Evolutionary conservation across 139 green algal species (phyloP).

Genomic region (Penium margaritaceum): DNA sequence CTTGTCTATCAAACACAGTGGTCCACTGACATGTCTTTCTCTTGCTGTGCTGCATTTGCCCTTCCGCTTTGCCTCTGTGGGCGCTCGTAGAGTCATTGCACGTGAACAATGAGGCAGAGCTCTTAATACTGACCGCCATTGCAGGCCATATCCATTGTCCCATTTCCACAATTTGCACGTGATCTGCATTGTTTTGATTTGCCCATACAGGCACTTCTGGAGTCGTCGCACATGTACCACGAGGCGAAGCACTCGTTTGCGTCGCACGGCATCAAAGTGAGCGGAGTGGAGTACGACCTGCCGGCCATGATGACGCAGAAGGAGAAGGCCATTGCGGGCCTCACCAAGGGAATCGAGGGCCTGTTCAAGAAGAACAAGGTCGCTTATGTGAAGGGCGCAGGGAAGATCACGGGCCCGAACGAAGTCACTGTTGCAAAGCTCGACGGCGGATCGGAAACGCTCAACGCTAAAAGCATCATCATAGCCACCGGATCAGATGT

Average conservation of each 20-base stretch:
- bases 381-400: slow-evolving; percentile 87
- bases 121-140: not conserved
- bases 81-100: not conserved
- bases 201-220: slow-evolving; percentile 67
- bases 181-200: not conserved
- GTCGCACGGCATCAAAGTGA: slow-evolving; percentile 72
- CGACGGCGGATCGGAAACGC: slow-evolving; percentile 53
- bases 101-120: not conserved
- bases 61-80: not conserved
- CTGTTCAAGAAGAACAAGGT: slow-evolving; percentile 99
- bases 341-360: slow-evolving; percentile 95
- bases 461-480: slow-evolving; percentile 82
- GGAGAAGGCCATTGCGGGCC: slow-evolving; percentile 69
- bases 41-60: not conserved
- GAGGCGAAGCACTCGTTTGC: slow-evolving; percentile 76
- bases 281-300: slow-evolving; percentile 63
- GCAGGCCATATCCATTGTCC: too few species aligned
- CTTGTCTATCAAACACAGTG: too few species aligned
- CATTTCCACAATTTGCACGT: not conserved
- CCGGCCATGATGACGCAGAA: slow-evolving; percentile 90
- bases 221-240: slow-evolving; percentile 87
- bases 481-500: slow-evolving; percentile 92
- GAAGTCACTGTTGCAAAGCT: slow-evolving; percentile 72
- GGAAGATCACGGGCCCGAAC: slow-evolving; percentile 63
- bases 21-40: too few species aligned